Percentiles rank a stretch among this genome's conserved stretches.
phyloP scores from a whole-genome alignment of 352 stramenopile species.

The Albugo candida region DNA sequence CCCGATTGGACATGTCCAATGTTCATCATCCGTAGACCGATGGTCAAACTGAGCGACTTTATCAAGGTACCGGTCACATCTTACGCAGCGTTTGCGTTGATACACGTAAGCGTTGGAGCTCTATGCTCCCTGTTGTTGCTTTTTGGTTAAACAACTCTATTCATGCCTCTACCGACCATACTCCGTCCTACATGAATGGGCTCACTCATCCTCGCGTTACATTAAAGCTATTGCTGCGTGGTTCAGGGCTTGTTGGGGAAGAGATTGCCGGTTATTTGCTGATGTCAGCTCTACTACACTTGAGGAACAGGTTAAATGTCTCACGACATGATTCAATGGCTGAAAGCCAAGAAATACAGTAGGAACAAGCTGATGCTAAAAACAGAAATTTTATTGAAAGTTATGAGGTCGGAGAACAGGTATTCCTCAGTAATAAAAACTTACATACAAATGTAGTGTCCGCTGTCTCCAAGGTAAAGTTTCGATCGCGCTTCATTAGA shows the following conservation, averaged over 20 bases:
- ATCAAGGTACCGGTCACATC: neutral
- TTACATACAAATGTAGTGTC: too few species aligned
- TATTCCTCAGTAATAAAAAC: conserved; percentile 9
- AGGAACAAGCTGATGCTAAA: conserved; percentile 4
- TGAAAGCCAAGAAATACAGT: conserved; percentile 8
- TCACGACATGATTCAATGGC: conserved; percentile 6
- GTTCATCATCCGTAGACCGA: neutral
- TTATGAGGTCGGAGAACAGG: conserved; percentile 7
- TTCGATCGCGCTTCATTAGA: neutral
- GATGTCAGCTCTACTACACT: neutral
- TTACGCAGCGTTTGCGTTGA: conserved; percentile 1
- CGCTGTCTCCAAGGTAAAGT: too few species aligned
- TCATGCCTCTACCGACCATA: neutral
- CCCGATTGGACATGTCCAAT: neutral
- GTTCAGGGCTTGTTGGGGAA: neutral
- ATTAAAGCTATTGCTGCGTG: neutral
- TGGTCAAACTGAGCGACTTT: neutral
- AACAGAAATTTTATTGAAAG: conserved; percentile 2
- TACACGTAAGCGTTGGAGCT: neutral
- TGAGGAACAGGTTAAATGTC: conserved; percentile 4
- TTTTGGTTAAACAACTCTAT: neutral
- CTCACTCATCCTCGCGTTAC: neutral
- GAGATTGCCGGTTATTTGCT: too few species aligned
- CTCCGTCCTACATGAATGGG: neutral
- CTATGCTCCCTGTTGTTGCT: neutral